These are phyloP conservation scores for Oenanthe sinensis DNA, from an alignment of 129 eudicot species.

Conservation along the genomic window DNA sequence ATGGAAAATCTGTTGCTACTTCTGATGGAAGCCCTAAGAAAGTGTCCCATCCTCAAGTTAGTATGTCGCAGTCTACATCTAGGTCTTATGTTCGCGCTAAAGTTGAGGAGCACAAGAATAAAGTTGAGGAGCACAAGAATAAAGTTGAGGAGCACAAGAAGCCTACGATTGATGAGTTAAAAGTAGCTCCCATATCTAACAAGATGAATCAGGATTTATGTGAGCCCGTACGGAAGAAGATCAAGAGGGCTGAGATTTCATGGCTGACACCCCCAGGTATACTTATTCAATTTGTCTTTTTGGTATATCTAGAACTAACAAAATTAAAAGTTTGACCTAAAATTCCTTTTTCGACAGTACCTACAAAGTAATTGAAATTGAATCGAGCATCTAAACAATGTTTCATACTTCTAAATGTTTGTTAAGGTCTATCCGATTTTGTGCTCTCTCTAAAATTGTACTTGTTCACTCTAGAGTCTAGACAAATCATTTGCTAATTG, in stretches of 20 bases:
- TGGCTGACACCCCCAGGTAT: constrained; percentile 92
- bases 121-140: too few species aligned
- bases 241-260: constrained; percentile 56
- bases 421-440: neutral
- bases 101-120: too few species aligned
- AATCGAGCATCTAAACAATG: neutral
- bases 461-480: neutral
- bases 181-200: constrained; percentile 14
- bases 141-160: constrained; percentile 34
- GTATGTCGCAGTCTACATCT: constrained; percentile 22
- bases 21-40: constrained; percentile 24
- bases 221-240: constrained; percentile 62
- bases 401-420: neutral
- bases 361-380: neutral
- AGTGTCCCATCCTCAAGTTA: constrained; percentile 28
- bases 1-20: constrained; percentile 34
- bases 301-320: constrained; percentile 10
- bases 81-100: constrained; percentile 31
- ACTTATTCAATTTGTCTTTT: constrained; percentile 12
- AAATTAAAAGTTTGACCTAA: neutral
- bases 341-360: neutral
- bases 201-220: constrained; percentile 28
- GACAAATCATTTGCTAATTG: neutral
- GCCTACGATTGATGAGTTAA: constrained; percentile 11
- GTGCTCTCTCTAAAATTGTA: neutral